phyloP scores from a whole-genome alignment of 2,329 filamentous ascomycete species.

The Ilyonectria destructans region DNA sequence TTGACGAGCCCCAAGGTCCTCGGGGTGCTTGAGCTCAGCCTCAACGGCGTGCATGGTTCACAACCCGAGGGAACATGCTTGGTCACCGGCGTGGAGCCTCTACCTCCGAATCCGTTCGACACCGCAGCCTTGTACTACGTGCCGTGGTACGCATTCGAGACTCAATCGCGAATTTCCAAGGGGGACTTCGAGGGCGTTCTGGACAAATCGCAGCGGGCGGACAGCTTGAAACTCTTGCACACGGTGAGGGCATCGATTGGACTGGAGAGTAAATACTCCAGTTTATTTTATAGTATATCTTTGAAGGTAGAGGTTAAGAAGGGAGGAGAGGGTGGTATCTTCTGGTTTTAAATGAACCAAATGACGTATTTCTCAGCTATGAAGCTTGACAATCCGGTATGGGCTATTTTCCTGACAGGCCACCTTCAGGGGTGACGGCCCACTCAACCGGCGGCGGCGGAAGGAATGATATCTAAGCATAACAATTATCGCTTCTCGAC shows the following conservation, averaged over 20 bases:
- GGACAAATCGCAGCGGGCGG: constrained; percentile 36
- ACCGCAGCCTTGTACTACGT: constrained; percentile 47
- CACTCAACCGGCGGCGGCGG: too few relatives aligned
- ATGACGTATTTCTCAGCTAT: too few relatives aligned
- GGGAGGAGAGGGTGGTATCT: constrained; percentile 22
- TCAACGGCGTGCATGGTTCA: constrained; percentile 28
- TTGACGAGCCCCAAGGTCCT: constrained; percentile 42
- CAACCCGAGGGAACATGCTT: constrained; percentile 38
- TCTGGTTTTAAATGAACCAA: constrained; percentile 36
- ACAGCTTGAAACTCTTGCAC: constrained; percentile 32
- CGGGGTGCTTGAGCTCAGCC: constrained; percentile 45
- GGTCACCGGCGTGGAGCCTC: constrained; percentile 46
- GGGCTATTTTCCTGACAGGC: background rate
- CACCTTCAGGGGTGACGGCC: too few relatives aligned
- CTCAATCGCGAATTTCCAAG: constrained; percentile 34
- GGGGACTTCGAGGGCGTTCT: constrained; percentile 40
- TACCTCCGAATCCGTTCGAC: constrained; percentile 46
- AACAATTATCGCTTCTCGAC: too few relatives aligned
- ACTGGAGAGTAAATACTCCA: constrained; percentile 46
- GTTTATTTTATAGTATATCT: constrained; percentile 46
- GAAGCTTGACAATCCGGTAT: background rate
- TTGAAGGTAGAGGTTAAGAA: constrained; percentile 30
- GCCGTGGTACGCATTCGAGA: constrained; percentile 51
- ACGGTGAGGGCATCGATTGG: constrained; percentile 39
- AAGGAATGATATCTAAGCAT: too few relatives aligned